Evolutionary conservation across 202 grass and related monocot genomes (phyloP).

Genomic region (Hordeum pubiflorum): DNA sequence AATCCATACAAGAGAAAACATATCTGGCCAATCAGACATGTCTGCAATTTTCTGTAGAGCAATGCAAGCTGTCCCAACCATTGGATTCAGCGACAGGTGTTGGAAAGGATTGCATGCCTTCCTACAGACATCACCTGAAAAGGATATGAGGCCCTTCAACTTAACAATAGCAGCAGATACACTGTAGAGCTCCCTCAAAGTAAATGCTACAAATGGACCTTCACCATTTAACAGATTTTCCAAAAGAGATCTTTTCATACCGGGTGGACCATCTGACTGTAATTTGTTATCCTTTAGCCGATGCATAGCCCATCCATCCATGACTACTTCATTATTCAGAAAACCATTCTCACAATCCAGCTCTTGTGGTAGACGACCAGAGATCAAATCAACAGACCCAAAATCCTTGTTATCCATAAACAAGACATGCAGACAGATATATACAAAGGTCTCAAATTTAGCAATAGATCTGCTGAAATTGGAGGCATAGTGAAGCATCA

Average conservation of each 20-base stretch:
- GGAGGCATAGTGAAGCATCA: slow-evolving; percentile 43
- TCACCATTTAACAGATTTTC: slow-evolving; percentile 44
- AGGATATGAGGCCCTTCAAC: slow-evolving; percentile 44
- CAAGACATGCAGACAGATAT: slow-evolving; percentile 64
- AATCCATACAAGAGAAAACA: slow-evolving; percentile 69
- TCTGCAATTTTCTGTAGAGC: slow-evolving; percentile 70
- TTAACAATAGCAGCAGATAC: slow-evolving; percentile 75
- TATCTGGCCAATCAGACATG: slow-evolving; percentile 41
- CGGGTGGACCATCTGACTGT: slow-evolving; percentile 4
- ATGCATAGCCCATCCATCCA: slow-evolving; percentile 38
- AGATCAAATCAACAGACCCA: slow-evolving; percentile 19
- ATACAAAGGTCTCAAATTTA: slow-evolving; percentile 70
- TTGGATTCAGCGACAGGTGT: slow-evolving; percentile 33
- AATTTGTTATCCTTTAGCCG: neutral
- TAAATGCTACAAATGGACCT: neutral
- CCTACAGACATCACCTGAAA: slow-evolving; percentile 23
- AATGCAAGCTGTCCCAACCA: slow-evolving; percentile 55
- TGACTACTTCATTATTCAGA: slow-evolving; percentile 42
- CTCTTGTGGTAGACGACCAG: slow-evolving; percentile 27
- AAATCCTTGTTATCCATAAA: slow-evolving; percentile 44
- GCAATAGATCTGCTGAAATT: slow-evolving; percentile 50
- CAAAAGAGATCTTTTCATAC: slow-evolving; percentile 23
- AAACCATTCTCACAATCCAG: slow-evolving; percentile 44
- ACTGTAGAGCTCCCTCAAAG: slow-evolving; percentile 61
- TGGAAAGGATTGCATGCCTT: slow-evolving; percentile 15